Evolutionary conservation across 371 early-diverging fungal genomes (phyloP).

Genomic region (Chytridiales sp.): DNA sequence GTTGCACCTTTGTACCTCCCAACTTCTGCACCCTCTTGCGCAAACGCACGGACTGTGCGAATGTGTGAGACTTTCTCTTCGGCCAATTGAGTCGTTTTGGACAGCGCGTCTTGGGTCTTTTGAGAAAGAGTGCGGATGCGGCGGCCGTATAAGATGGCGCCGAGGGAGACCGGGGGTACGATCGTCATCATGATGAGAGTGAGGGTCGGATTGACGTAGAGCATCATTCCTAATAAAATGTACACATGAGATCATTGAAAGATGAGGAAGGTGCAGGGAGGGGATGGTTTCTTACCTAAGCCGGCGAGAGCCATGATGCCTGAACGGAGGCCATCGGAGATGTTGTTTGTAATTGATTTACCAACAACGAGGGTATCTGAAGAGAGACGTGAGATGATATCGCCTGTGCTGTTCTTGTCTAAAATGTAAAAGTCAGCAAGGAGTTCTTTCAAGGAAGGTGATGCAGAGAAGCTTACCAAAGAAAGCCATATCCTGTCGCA

Average conservation of each 20-base stretch:
- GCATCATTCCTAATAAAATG: constrained; percentile 59
- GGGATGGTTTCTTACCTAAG: constrained; percentile 12
- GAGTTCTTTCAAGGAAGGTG: neutral
- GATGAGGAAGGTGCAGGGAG: neutral
- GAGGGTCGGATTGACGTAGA: constrained; percentile 67
- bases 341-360: constrained; percentile 73
- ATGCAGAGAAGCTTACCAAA: constrained; percentile 46
- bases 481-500: constrained; percentile 69
- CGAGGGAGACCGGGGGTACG: constrained; percentile 72
- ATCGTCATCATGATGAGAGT: constrained; percentile 75
- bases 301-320: constrained; percentile 31
- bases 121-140: constrained; percentile 64
- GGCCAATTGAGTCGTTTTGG: constrained; percentile 72
- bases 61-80: constrained; percentile 73
- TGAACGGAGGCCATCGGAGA: constrained; percentile 75
- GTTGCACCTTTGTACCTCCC: constrained; percentile 52
- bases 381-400: constrained; percentile 74
- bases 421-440: constrained; percentile 33
- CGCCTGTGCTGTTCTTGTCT: constrained; percentile 68
- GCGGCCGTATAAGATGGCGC: constrained; percentile 72
- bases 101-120: constrained; percentile 66
- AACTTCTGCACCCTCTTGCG: constrained; percentile 58
- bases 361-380: constrained; percentile 63
- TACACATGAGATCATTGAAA: constrained; percentile 38
- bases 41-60: constrained; percentile 78